Evolutionary conservation across 495 filamentous ascomycete species (phyloP).

Genomic region (Penicillium silybi): DNA sequence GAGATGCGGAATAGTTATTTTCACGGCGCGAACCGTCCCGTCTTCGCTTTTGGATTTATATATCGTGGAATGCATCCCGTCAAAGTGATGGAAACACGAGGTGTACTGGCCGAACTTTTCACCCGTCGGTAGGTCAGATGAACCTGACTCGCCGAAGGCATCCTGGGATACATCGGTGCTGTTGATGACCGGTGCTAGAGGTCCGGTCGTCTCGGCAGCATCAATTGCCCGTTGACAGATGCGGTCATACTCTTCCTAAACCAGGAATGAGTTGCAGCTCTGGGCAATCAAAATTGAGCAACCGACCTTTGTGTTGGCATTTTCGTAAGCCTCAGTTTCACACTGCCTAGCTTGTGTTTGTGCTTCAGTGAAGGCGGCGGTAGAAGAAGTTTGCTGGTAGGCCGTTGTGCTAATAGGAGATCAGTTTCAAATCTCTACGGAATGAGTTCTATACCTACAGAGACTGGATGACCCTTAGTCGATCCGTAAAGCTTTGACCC

Average conservation of each 20-base stretch:
- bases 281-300: neutral
- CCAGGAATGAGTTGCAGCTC: neutral
- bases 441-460: constrained; percentile 29
- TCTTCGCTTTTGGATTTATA: constrained; percentile 54
- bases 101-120: constrained; percentile 66
- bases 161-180: constrained; percentile 14
- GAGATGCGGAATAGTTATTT: constrained; percentile 73
- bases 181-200: constrained; percentile 14
- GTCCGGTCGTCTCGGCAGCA: constrained; percentile 26
- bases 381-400: constrained; percentile 36
- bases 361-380: constrained; percentile 37
- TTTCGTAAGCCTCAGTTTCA: constrained; percentile 39
- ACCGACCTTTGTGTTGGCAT: constrained; percentile 40
- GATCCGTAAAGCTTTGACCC: constrained; percentile 47
- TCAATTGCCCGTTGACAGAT: constrained; percentile 42
- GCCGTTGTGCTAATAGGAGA: constrained; percentile 38
- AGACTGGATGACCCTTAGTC: constrained; percentile 46
- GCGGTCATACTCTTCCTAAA: constrained; percentile 46
- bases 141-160: constrained; percentile 3
- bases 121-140: constrained; percentile 13
- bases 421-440: constrained; percentile 9
- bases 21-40: constrained; percentile 64
- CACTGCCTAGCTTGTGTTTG: constrained; percentile 36
- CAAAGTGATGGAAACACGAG: constrained; percentile 64
- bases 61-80: constrained; percentile 79